A percentile compares a stretch with the other conserved stretches of the same genome.
Conservation (phyloP, 2,329 filamentous ascomycete species). For the Sphaerulina musiva region DNA sequence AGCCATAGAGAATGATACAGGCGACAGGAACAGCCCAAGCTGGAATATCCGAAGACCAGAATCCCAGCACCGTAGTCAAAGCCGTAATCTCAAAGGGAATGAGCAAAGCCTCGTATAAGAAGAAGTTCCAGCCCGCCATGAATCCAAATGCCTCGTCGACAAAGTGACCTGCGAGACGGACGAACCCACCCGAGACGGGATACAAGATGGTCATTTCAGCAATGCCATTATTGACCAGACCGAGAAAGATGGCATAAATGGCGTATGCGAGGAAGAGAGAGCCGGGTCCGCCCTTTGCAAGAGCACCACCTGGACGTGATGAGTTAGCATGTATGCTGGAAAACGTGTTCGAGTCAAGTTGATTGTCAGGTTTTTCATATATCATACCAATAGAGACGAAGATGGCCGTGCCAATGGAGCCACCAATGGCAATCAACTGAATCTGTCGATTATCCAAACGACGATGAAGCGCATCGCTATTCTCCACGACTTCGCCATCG, state of each 20-base stretch:
- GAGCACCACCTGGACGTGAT: constrained; percentile 36
- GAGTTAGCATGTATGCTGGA: neutral
- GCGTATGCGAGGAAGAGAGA: constrained; percentile 20
- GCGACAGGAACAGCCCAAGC: constrained; percentile 38
- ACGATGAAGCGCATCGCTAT: constrained; percentile 40
- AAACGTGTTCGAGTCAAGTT: neutral
- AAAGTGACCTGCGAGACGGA: constrained; percentile 59
- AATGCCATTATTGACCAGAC: constrained; percentile 57
- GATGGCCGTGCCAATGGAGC: constrained; percentile 22
- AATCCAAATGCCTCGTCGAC: constrained; percentile 61
- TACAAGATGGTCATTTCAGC: constrained; percentile 50
- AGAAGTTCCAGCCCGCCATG: constrained; percentile 42
- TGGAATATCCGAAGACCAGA: constrained; percentile 43
- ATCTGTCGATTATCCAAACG: constrained; percentile 46
- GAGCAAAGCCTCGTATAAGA: constrained; percentile 47
- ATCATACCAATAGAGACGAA: constrained; percentile 45
- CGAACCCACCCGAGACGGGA: constrained; percentile 41
- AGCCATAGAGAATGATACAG: constrained; percentile 33
- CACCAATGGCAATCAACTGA: constrained; percentile 19
- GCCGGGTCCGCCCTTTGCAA: constrained; percentile 39
- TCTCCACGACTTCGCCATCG: constrained; percentile 28
- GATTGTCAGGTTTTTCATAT: neutral
- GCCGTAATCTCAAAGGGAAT: constrained; percentile 50
- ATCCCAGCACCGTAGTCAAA: constrained; percentile 37
- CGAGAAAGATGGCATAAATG: constrained; percentile 47